Evolutionary conservation across 805 yeast genomes (phyloP), one percentile per base, ranked within the genome.

Genomic region (Wickerhamiella galacta): DNA sequence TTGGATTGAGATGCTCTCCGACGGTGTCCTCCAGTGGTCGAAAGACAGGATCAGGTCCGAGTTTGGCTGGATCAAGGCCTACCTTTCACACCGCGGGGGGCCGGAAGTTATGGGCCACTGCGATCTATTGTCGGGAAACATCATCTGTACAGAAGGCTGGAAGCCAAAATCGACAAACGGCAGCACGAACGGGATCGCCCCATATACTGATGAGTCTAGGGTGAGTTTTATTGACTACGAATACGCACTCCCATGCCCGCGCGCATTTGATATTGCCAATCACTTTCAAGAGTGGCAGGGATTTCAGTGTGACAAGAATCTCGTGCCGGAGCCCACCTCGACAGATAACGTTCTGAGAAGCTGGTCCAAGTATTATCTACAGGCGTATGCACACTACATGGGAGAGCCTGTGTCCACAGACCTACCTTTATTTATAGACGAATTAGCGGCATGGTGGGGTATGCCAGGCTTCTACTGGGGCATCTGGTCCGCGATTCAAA

Each of bases 391-490:
- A 9, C 37, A 36, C 25, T 43, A 41, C 33, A 25, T 42, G 3
- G 37, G 37, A 3, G 11, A 46, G 1, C 46, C 57, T 16, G 54
- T 74, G 4, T 61, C 61, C 33, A 12, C 17, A 7, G 32, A 27
- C 10, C 21, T 17, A 8, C 40, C 38, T 1, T 53, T 76, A 20
- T n/a, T n/a, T n/a, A 65, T 76, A 15, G 51, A 57, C 9, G 85
- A 77, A 48, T 63, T 78, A 16, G 52, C 58, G 10, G 49, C 63
- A 3, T 75, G 67, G 58, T 78, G 75, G 57, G 90, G 90, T 0
- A 54, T 77, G 54, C 90, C 90, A 0, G 90, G 87, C 1, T 74
- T 77, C 46, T 77, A 75, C 49, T 77, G 90, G 90, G 85, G 87
- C 1, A 64, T 78, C 7, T 77, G 90, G 90, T 71, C 83, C 2